Percentiles rank a stretch among this genome's conserved stretches.
Conservation (phyloP, 1,284 basidiomycete genomes). For the Moesziomyces parantarcticus region DNA sequence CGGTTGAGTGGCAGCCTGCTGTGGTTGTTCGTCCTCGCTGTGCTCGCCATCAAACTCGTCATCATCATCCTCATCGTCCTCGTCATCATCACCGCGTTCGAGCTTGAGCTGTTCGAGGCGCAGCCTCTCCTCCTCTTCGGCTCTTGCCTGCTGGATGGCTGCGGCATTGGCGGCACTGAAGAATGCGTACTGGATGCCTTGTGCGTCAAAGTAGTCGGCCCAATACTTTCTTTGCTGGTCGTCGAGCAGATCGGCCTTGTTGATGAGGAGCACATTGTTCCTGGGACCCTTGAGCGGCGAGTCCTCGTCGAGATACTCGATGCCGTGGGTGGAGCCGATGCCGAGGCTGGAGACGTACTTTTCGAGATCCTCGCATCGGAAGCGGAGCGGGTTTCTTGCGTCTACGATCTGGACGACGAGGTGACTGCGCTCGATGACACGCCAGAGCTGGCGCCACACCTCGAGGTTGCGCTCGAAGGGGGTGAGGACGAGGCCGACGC, state of each 20-base stretch:
- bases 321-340: constrained; percentile 88
- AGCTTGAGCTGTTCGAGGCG: constrained; percentile 63
- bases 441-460: constrained; percentile 68
- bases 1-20: constrained; percentile 48
- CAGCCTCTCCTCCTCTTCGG: constrained; percentile 71
- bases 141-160: constrained; percentile 74
- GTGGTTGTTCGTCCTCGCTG: constrained; percentile 54
- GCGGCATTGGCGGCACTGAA: constrained; percentile 93
- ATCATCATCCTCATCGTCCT: constrained; percentile 45
- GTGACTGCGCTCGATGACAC: constrained; percentile 66
- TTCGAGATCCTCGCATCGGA: constrained; percentile 67
- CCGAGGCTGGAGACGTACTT: constrained; percentile 60
- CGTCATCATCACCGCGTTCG: constrained; percentile 57
- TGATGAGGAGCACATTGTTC: constrained; percentile 86
- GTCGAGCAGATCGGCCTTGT: constrained; percentile 94
- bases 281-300: constrained; percentile 76
- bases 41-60: constrained; percentile 66
- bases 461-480: constrained; percentile 68
- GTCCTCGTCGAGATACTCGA: constrained; percentile 83
- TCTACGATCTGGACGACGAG: constrained; percentile 67
- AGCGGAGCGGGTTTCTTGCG: constrained; percentile 65
- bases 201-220: constrained; percentile 92
- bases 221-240: constrained; percentile 81
- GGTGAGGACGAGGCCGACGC: constrained; percentile 65
- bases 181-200: constrained; percentile 87